A percentile compares a stretch with the other conserved stretches of the same genome.
phyloP scores from a whole-genome alignment of 1,284 basidiomycete species.

The Rhodofomes roseus region DNA sequence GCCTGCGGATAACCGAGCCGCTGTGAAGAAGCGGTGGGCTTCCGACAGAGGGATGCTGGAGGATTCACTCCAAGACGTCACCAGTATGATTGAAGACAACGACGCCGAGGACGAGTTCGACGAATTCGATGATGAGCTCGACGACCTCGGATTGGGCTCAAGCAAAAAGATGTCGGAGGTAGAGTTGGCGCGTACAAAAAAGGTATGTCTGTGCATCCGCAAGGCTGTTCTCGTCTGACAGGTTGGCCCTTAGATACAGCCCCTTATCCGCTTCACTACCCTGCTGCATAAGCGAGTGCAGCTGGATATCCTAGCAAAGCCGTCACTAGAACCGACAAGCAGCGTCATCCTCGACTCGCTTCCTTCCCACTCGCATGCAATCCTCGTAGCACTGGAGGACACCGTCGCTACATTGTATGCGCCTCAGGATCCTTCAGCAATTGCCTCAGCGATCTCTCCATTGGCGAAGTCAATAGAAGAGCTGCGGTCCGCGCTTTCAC shows the following conservation, averaged over 20 bases:
- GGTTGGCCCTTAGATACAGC: conserved; percentile 41
- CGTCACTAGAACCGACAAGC: conserved; percentile 22
- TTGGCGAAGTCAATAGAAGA: conserved; percentile 35
- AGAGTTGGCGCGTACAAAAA: conserved; percentile 26
- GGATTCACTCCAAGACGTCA: conserved; percentile 59
- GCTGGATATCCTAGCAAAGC: conserved; percentile 39
- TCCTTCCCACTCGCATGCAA: conserved; percentile 41
- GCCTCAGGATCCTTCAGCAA: conserved; percentile 47
- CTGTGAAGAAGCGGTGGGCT: conserved; percentile 54
- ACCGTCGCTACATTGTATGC: conserved; percentile 59
- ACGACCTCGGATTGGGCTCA: conserved; percentile 54
- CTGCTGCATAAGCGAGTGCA: conserved; percentile 60
- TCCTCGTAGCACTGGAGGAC: conserved; percentile 57
- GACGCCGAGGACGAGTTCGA: conserved; percentile 22
- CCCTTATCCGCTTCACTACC: conserved; percentile 54
- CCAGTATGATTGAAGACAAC: conserved; percentile 46
- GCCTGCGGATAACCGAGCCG: conserved; percentile 53
- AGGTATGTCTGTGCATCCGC: conserved; percentile 14
- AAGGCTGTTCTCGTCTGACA: neutral
- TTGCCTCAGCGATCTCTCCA: conserved; percentile 36
- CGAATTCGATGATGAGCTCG: conserved; percentile 49
- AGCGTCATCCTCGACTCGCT: conserved; percentile 44
- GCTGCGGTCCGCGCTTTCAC: conserved; percentile 29
- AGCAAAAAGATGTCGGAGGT: conserved; percentile 25
- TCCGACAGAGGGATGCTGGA: conserved; percentile 55